phyloP scores from a whole-genome alignment of 305 asterid species.

The Solanum hybrid region DNA sequence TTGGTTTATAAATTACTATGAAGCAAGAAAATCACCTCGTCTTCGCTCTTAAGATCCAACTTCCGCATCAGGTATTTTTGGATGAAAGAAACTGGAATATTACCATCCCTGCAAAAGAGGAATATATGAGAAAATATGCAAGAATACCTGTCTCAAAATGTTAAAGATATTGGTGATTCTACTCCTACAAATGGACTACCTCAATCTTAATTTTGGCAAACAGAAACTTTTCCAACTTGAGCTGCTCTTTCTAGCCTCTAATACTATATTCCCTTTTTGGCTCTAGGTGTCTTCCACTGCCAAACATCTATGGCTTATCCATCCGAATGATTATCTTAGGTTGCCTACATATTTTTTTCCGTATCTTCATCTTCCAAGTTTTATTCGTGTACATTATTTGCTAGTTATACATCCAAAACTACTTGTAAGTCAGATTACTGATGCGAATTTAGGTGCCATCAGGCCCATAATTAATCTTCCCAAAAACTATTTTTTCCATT shows the following conservation, averaged over 20 bases:
- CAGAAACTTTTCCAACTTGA: not conserved
- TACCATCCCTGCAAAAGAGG: constrained; percentile 64
- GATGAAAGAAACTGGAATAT: constrained; percentile 60
- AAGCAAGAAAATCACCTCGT: constrained; percentile 48
- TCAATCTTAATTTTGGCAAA: not conserved
- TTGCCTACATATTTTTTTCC: not conserved
- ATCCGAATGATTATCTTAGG: not conserved
- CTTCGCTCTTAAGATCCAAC: constrained; percentile 64
- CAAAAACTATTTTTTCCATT: not conserved
- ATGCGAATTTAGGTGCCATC: not conserved
- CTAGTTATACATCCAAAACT: not conserved
- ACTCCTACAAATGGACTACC: not conserved
- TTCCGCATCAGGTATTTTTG: constrained; percentile 76
- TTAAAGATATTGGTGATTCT: not conserved
- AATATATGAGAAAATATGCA: not conserved
- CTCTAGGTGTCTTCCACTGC: not conserved
- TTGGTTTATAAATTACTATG: not conserved
- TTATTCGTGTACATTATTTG: not conserved
- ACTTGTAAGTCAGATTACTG: not conserved
- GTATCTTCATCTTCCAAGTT: not conserved
- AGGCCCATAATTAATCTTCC: not conserved
- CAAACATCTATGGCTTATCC: not conserved
- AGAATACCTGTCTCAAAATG: not conserved
- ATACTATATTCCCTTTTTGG: not conserved
- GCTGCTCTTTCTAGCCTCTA: not conserved